Base-by-base conservation (phyloP, 2,329 filamentous ascomycete genomes). In the Monosporascus cannonballus region DNA sequence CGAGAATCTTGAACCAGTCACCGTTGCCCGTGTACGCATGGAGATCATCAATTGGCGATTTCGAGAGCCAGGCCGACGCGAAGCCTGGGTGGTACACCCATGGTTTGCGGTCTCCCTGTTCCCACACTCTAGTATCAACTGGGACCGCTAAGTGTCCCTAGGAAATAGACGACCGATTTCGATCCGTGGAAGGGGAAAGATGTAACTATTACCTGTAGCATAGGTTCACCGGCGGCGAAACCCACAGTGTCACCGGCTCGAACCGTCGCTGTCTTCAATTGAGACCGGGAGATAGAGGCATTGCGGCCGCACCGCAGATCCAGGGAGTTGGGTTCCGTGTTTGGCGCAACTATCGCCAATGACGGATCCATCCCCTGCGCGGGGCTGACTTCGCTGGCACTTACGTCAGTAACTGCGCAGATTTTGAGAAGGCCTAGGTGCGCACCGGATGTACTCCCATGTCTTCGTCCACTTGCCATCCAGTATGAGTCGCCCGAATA, bases 1-100 rank as follows among this genome's bases (percentile, higher is more conserved):
- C 49, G 25, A 55, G 38, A 14, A 55, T 53, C 54, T 53, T 55
- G 42, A 55, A 55, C 54, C 51, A 55, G 45, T 51, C 51, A 7
- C 51, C 54, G 45, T 53, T 51, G 6, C 51, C 54, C 2, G 44
- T 22, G 48, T 53, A 55, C 2, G 48, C 11, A 6, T 18, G 11
- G 15, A 44, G 41, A 11, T 44, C 20, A 8, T 44, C 41, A 8
- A 18, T 25, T 2, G 20, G 41, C 14, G 41, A 24, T 20, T 44
- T 44, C 41, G 41, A 44, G 41, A 44, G 41, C 41, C 41, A 44
- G n/a, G 41, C 41, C 11, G 41, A 44, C 11, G 41, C 41, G 20
- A 44, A 44, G n/a, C 41, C 41, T 3, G 20, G 41, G 41, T 44
- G 41, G 20, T 44, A 44, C 20, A 44, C 24, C n/a, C 11, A 18